Evolutionary conservation across 2,329 filamentous ascomycete species (phyloP).

Genomic region (Sclerotinia subarctica): DNA sequence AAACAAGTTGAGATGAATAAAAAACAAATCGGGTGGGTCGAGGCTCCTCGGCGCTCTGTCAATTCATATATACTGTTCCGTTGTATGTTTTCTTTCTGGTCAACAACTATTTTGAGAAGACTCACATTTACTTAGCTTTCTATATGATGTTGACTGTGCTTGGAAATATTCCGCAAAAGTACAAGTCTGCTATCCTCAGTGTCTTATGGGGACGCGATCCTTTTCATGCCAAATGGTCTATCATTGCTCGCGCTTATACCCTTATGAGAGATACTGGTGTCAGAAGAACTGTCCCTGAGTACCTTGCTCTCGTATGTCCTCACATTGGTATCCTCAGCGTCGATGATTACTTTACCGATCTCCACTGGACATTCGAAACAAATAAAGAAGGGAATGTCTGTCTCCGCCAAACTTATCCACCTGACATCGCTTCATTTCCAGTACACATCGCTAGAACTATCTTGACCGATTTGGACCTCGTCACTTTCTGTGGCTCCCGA

Average conservation of each 20-base stretch:
- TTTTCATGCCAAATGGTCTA: conserved; percentile 31
- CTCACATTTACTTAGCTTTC: conserved; percentile 21
- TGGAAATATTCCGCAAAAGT: conserved; percentile 27
- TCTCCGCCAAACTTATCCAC: conserved; percentile 24
- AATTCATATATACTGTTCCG: conserved; percentile 30
- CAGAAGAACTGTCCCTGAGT: conserved; percentile 26
- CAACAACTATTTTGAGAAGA: background rate
- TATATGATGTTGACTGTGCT: conserved; percentile 3
- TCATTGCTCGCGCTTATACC: conserved; percentile 30
- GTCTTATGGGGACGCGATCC: conserved; percentile 28
- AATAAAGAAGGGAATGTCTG: conserved; percentile 21
- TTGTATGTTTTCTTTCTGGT: conserved; percentile 14
- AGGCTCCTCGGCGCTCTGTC: conserved; percentile 13
- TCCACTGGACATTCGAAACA: conserved; percentile 28
- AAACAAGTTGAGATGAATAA: background rate
- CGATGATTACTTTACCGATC: conserved; percentile 26
- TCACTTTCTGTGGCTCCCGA: conserved; percentile 25
- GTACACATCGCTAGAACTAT: conserved; percentile 24
- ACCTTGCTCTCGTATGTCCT: conserved; percentile 24
- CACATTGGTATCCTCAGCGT: conserved; percentile 29
- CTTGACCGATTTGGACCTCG: conserved; percentile 30
- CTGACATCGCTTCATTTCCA: conserved; percentile 25
- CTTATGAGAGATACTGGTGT: conserved; percentile 27
- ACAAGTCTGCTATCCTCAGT: conserved; percentile 27
- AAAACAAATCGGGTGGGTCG: background rate